A percentile compares a stretch with the other conserved stretches of the same genome.
These are phyloP conservation scores for Stipa capillata DNA, from an alignment of 176 grass and related monocot genomes.

Conservation along the genomic window DNA sequence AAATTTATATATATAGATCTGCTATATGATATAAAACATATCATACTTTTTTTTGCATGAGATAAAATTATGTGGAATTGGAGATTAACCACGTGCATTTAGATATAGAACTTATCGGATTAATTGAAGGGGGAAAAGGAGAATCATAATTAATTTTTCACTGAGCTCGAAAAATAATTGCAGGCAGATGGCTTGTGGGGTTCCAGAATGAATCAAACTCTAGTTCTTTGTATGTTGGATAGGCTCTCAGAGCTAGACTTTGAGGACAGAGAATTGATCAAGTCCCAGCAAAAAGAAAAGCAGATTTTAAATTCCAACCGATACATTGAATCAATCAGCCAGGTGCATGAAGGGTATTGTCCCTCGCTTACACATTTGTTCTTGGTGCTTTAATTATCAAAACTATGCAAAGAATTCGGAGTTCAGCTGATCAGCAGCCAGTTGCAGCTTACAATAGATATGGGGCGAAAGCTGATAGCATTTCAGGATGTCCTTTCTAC, in stretches of 20 bases:
- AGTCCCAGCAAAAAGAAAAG: background rate
- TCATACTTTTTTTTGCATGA: too few relatives aligned
- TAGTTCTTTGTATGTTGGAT: too few relatives aligned
- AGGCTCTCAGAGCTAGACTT: too few relatives aligned
- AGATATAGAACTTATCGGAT: background rate
- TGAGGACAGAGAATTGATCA: background rate
- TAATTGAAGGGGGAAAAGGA: background rate
- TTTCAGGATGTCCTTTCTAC: background rate
- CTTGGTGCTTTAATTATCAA: background rate
- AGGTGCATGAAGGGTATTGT: background rate
- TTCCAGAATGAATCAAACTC: background rate
- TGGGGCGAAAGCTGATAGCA: background rate
- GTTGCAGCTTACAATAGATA: background rate
- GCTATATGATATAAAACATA: background rate
- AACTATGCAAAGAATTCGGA: background rate
- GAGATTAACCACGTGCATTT: background rate
- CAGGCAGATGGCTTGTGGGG: too few relatives aligned
- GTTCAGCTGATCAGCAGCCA: background rate
- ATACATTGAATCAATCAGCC: background rate
- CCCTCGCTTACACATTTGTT: background rate
- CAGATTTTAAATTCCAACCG: background rate
- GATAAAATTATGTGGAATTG: too few relatives aligned
- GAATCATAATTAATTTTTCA: background rate
- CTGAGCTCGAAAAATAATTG: background rate
- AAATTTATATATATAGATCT: background rate